phyloP scores from a whole-genome alignment of 495 filamentous ascomycete species.

The Cudoniella acicularis region DNA sequence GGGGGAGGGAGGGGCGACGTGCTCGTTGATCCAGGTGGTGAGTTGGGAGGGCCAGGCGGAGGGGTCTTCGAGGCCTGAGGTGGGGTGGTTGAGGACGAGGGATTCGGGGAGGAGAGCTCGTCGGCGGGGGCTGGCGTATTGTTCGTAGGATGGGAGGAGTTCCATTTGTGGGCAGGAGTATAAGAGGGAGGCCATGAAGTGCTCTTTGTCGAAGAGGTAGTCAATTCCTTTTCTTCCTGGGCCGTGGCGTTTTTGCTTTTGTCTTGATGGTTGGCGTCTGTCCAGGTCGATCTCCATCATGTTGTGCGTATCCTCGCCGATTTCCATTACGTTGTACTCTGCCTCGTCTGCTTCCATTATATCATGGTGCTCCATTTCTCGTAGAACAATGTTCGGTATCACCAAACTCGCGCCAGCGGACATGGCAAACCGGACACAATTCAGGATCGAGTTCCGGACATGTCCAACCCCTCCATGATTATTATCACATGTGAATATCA shows the following conservation, averaged over 20 bases:
- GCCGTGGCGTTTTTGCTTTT: background rate
- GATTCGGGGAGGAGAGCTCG: background rate
- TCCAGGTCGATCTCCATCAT: background rate
- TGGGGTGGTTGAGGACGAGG: background rate
- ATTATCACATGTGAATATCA: slow-evolving; percentile 17
- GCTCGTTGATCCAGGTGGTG: background rate
- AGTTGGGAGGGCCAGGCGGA: background rate
- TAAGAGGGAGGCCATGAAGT: slow-evolving; percentile 4
- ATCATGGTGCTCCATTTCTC: background rate
- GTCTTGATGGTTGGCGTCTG: background rate
- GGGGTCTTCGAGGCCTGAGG: background rate
- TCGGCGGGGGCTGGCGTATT: background rate
- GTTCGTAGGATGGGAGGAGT: background rate
- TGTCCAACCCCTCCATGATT: slow-evolving; percentile 7
- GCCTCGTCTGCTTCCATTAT: background rate
- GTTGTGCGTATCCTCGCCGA: background rate
- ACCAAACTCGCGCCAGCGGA: slow-evolving; percentile 15
- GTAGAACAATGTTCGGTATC: slow-evolving; percentile 4
- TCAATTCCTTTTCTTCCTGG: background rate
- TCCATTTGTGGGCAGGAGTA: slow-evolving; percentile 10
- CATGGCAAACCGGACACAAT: slow-evolving; percentile 19
- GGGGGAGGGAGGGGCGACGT: background rate
- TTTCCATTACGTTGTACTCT: background rate
- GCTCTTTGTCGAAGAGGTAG: slow-evolving; percentile 13
- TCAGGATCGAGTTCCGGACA: slow-evolving; percentile 12